These are phyloP conservation scores for Mimosa bimucronata DNA, from an alignment of 306 rosid genomes.

Conservation along the genomic window DNA sequence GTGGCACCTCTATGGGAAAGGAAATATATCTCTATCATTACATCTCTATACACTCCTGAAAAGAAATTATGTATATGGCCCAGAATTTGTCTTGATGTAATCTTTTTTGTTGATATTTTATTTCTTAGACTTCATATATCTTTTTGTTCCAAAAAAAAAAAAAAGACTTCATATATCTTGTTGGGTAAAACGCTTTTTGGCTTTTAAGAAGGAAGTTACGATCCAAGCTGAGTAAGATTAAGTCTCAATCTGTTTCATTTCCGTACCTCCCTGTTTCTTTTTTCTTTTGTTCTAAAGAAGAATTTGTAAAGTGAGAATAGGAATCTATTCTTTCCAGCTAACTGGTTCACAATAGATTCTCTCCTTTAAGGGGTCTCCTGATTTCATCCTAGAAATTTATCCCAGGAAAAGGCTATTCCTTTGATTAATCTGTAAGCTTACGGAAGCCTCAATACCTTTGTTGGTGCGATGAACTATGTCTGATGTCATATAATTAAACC, in stretches of 20 bases:
- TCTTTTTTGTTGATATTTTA: neutral
- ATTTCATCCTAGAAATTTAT: neutral
- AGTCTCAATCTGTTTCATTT: neutral
- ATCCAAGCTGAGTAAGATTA: conserved; percentile 3
- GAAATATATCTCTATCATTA: conserved; percentile 55
- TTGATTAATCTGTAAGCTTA: too few species aligned
- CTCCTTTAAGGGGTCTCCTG: neutral
- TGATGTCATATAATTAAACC: neutral
- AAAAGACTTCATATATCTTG: neutral
- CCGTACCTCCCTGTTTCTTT: neutral
- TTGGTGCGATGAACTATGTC: neutral
- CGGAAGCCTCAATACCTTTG: neutral
- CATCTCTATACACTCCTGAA: conserved; percentile 26
- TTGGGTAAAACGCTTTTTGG: neutral
- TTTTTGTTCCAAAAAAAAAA: too few species aligned
- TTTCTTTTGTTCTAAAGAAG: neutral
- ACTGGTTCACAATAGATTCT: neutral
- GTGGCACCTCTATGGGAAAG: conserved; percentile 96
- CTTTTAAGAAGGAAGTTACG: conserved; percentile 13
- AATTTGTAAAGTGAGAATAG: neutral
- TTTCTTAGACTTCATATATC: conserved; percentile 11
- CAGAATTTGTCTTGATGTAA: conserved; percentile 19
- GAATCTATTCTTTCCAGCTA: neutral
- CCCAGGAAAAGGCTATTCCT: neutral
- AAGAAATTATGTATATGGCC: conserved; percentile 29